phyloP scores from a whole-genome alignment of 2,329 filamentous ascomycete genomes.

The Botrytis sinoallii region DNA sequence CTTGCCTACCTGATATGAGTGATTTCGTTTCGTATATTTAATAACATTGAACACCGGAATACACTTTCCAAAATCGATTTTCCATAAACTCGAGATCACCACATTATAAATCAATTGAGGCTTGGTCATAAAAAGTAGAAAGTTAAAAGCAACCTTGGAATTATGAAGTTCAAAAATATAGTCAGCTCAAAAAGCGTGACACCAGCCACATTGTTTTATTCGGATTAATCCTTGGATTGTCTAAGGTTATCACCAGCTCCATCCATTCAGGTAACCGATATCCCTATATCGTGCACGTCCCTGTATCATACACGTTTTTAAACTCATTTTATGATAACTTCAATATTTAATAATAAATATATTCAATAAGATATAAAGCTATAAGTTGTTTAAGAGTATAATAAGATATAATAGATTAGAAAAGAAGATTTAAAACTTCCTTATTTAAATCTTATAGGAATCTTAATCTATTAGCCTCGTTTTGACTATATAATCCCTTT shows the following conservation, averaged over 20 bases:
- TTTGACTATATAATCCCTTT: too few species aligned
- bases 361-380: too few species aligned
- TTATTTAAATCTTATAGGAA: too few species aligned
- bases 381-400: too few species aligned
- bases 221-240: constrained; percentile 1
- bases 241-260: not conserved
- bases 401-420: too few species aligned
- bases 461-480: too few species aligned
- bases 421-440: too few species aligned
- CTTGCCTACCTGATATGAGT: not conserved
- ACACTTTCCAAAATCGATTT: not conserved
- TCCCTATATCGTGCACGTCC: too few species aligned
- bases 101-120: not conserved
- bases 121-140: not conserved
- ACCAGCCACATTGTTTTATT: not conserved
- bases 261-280: not conserved
- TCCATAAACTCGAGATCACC: not conserved
- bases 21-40: not conserved
- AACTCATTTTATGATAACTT: too few species aligned
- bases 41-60: not conserved
- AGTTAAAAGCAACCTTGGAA: too few species aligned
- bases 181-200: constrained; percentile 2
- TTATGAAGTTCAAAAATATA: not conserved
- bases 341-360: too few species aligned
- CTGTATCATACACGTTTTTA: too few species aligned